These are phyloP conservation scores for Mycena galopus DNA, from an alignment of 768 basidiomycete species.

Conservation along the genomic window DNA sequence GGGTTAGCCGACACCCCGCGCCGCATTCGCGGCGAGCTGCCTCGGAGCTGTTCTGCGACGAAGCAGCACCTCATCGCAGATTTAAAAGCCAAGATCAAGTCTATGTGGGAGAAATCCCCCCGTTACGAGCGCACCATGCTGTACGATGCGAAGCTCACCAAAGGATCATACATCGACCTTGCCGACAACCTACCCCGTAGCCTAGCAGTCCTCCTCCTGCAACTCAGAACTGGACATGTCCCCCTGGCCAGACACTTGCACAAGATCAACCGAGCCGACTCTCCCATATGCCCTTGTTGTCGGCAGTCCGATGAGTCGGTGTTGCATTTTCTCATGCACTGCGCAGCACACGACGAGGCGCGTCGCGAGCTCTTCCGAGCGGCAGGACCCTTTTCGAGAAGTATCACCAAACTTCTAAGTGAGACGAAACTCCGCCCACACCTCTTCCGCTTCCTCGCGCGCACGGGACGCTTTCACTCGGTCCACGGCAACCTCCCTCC, in stretches of 20 bases:
- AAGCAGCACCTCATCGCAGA: neutral
- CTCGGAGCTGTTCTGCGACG: neutral
- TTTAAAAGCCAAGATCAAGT: neutral
- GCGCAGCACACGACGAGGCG: conserved; percentile 16
- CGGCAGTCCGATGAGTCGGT: conserved; percentile 25
- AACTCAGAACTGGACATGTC: conserved; percentile 37
- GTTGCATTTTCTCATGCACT: conserved; percentile 29
- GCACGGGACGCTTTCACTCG: conserved; percentile 34
- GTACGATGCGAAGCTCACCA: neutral
- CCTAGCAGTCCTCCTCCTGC: conserved; percentile 32
- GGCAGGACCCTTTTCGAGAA: neutral
- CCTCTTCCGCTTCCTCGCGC: conserved; percentile 2
- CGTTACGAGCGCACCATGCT: neutral
- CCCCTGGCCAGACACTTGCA: conserved; percentile 39
- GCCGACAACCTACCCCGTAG: neutral
- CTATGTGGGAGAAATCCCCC: neutral
- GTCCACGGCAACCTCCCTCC: conserved; percentile 41
- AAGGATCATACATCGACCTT: neutral
- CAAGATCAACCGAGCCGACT: conserved; percentile 30
- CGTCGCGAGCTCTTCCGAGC: neutral
- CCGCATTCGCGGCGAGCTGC: neutral
- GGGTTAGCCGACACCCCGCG: neutral
- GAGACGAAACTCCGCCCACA: neutral
- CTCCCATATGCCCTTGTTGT: conserved; percentile 38
- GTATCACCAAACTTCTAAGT: neutral